Percentiles rank a stretch among this genome's conserved stretches.
Conservation (phyloP, 2,329 filamentous ascomycete species). For the Furcasterigmium sp. region DNA sequence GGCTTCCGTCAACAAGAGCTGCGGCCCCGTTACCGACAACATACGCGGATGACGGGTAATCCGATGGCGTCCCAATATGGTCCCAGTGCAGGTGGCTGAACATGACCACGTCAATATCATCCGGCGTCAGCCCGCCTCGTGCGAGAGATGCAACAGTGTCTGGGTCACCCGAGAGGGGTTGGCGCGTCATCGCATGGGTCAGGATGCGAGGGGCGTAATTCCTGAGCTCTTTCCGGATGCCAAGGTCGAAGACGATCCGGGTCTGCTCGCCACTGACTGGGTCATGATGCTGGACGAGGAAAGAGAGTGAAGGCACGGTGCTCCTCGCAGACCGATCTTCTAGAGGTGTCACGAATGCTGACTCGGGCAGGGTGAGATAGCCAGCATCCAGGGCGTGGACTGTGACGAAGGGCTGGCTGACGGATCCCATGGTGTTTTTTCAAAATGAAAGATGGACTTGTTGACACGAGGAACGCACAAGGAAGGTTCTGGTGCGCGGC, state of each 20-base stretch:
- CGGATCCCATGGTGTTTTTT: neutral
- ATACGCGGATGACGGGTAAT: slow-evolving; percentile 43
- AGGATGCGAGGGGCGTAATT: neutral
- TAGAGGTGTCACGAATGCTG: neutral
- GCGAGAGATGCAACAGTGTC: neutral
- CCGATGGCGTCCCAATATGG: slow-evolving; percentile 48
- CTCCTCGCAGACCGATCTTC: neutral
- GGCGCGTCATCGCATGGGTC: neutral
- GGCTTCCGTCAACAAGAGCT: neutral
- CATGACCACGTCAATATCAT: slow-evolving; percentile 26
- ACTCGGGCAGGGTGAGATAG: neutral
- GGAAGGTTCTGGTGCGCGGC: too few species aligned
- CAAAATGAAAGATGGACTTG: too few species aligned
- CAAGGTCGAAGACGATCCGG: neutral
- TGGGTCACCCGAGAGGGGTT: neutral
- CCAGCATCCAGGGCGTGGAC: neutral
- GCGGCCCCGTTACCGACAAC: slow-evolving; percentile 40
- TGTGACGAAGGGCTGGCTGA: neutral
- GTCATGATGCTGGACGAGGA: neutral
- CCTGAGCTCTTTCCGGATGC: neutral
- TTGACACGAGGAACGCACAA: too few species aligned
- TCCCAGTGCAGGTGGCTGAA: slow-evolving; percentile 54
- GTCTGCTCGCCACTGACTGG: neutral
- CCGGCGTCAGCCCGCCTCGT: neutral
- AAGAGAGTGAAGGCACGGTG: neutral